phyloP scores from a whole-genome alignment of 805 yeast genomes.

The Starmera quercuum region DNA sequence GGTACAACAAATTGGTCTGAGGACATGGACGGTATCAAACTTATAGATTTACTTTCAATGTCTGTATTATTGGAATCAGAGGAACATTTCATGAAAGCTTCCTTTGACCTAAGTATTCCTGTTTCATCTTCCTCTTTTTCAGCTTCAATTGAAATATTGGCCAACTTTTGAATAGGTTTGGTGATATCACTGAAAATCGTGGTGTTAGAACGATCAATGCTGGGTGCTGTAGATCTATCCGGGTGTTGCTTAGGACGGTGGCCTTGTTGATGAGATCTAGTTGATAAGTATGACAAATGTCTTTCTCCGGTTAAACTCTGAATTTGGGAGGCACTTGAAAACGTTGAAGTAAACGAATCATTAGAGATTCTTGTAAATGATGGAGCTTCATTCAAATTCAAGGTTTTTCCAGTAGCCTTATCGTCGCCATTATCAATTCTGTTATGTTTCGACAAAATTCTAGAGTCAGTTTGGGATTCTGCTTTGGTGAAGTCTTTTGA shows the following conservation, averaged over 20 bases:
- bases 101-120: slow-evolving; percentile 3
- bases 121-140: slow-evolving; percentile 2
- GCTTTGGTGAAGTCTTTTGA: not conserved
- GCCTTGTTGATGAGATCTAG: slow-evolving; percentile 14
- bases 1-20: slow-evolving; percentile 19
- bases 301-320: slow-evolving; percentile 2
- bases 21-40: slow-evolving; percentile 6
- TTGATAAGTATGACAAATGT: slow-evolving; percentile 16
- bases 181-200: slow-evolving; percentile 1
- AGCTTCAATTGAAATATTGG: not conserved
- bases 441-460: not conserved
- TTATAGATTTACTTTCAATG: slow-evolving; percentile 1
- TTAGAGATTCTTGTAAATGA: slow-evolving; percentile 17
- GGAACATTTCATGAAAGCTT: no score
- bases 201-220: not conserved
- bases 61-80: not conserved
- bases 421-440: not conserved
- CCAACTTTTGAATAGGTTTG: not conserved
- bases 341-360: slow-evolving; percentile 6
- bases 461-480: not conserved
- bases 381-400: slow-evolving; percentile 14
- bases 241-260: no score
- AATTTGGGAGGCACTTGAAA: not conserved
- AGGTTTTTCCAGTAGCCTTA: not conserved
- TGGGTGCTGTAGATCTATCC: not conserved